phyloP scores from a whole-genome alignment of 2,329 filamentous ascomycete species.

The Cercospora zeae-maydis region DNA sequence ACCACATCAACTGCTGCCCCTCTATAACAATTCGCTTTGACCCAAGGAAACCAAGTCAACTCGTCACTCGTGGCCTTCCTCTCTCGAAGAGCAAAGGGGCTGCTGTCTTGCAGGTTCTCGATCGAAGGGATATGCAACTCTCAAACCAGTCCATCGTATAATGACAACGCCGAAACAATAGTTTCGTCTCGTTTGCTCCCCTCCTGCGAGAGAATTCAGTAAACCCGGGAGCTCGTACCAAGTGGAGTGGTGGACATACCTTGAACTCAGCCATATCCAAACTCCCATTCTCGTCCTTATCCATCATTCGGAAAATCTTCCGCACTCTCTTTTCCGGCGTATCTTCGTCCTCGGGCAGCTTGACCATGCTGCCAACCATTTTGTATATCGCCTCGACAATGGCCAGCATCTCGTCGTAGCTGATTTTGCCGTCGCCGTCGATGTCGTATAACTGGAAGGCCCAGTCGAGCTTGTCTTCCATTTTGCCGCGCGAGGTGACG shows the following conservation, averaged over 20 bases:
- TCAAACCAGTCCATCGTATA: constrained; percentile 87
- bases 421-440: constrained; percentile 97
- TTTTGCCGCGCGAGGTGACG: constrained; percentile 94
- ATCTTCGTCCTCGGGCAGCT: constrained; percentile 96
- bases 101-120: background rate
- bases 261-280: constrained; percentile 98
- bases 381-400: constrained; percentile 99
- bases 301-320: constrained; percentile 99
- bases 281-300: constrained; percentile 98
- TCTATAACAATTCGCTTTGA: background rate
- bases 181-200: constrained; percentile 98
- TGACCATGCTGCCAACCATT: constrained; percentile 99
- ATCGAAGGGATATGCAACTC: background rate
- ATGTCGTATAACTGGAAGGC: constrained; percentile 99
- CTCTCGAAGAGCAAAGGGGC: no score
- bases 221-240: background rate
- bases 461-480: constrained; percentile 99
- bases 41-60: background rate
- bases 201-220: constrained; percentile 50
- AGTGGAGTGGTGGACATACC: constrained; percentile 18
- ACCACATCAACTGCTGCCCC: background rate
- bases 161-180: constrained; percentile 91
- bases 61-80: background rate
- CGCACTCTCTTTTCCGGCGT: constrained; percentile 96
- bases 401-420: constrained; percentile 96